phyloP scores from a whole-genome alignment of 805 yeast genomes.

The Lachancea sp. region DNA sequence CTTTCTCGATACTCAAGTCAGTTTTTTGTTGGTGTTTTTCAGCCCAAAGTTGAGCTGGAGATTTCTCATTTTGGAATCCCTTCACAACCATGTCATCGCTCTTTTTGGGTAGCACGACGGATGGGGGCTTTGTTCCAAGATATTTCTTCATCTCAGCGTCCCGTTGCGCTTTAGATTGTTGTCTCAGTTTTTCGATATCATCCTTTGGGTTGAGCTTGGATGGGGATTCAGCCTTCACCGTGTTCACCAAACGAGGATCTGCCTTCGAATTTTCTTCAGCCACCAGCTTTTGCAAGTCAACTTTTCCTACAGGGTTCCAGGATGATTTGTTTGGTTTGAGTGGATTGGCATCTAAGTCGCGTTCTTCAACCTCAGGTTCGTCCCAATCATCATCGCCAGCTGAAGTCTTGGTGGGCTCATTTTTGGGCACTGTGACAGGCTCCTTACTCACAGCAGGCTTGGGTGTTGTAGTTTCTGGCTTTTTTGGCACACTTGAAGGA shows the following conservation, averaged over 20 bases:
- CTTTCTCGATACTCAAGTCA: background rate
- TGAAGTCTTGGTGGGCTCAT: background rate
- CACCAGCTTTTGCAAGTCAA: constrained; percentile 41
- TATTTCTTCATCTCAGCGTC: constrained; percentile 33
- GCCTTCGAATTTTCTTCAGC: constrained; percentile 38
- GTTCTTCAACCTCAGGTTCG: constrained; percentile 41
- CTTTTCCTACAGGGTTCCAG: constrained; percentile 59
- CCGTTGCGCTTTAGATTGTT: constrained; percentile 32
- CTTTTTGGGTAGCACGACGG: constrained; percentile 12
- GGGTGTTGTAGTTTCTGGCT: background rate
- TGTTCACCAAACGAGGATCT: constrained; percentile 37
- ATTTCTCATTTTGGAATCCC: constrained; percentile 69
- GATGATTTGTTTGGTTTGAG: constrained; percentile 40
- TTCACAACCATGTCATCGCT: constrained; percentile 41
- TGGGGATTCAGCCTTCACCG: constrained; percentile 16
- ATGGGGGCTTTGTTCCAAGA: constrained; percentile 33
- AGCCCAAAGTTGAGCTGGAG: constrained; percentile 96
- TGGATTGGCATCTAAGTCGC: constrained; percentile 45
- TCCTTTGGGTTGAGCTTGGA: constrained; percentile 22
- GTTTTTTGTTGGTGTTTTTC: constrained; percentile 52
- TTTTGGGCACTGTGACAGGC: background rate
- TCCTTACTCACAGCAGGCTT: background rate
- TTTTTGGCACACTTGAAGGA: constrained; percentile 18
- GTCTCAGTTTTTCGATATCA: constrained; percentile 33
- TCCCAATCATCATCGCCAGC: constrained; percentile 38